These are phyloP conservation scores for Lepidium sativum DNA, from an alignment of 345 rosid species.

Conservation along the genomic window DNA sequence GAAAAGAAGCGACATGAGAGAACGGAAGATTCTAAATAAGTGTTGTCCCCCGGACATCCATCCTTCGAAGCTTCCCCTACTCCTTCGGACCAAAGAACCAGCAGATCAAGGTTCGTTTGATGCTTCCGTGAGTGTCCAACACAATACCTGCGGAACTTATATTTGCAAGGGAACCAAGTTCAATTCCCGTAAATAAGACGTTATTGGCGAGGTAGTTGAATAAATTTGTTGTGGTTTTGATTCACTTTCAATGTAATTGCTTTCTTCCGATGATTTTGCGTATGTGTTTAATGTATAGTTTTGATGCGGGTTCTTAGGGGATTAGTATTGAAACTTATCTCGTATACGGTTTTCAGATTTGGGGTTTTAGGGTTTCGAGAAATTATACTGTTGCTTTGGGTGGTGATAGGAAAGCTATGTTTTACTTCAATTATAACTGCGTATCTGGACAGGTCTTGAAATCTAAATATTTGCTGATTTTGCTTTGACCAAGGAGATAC, in stretches of 20 bases:
- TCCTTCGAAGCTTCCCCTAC: slow-evolving; percentile 71
- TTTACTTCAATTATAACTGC: neutral
- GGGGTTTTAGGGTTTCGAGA: slow-evolving; percentile 23
- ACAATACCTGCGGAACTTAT: slow-evolving; percentile 78
- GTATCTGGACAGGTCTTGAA: neutral
- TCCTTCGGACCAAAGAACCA: slow-evolving; percentile 69
- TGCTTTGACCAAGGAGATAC: neutral
- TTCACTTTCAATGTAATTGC: neutral
- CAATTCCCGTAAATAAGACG: slow-evolving; percentile 93
- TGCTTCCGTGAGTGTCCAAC: slow-evolving; percentile 97
- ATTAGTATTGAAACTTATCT: neutral
- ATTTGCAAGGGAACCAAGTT: slow-evolving; percentile 91
- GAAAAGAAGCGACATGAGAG: slow-evolving; percentile 55
- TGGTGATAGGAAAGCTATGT: neutral
- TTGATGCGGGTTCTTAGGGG: neutral
- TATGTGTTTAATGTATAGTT: neutral
- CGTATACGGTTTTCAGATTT: slow-evolving; percentile 7
- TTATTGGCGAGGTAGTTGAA: slow-evolving; percentile 65
- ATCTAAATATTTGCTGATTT: neutral
- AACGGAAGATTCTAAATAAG: slow-evolving; percentile 81
- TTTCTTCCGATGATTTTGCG: neutral
- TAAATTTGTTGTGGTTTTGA: neutral
- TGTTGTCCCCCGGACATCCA: slow-evolving; percentile 96
- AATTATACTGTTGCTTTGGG: neutral
- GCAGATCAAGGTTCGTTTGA: slow-evolving; percentile 92